Evolutionary conservation across 1,284 basidiomycete genomes (phyloP).

Genomic region (Sphagnurus paluster): DNA sequence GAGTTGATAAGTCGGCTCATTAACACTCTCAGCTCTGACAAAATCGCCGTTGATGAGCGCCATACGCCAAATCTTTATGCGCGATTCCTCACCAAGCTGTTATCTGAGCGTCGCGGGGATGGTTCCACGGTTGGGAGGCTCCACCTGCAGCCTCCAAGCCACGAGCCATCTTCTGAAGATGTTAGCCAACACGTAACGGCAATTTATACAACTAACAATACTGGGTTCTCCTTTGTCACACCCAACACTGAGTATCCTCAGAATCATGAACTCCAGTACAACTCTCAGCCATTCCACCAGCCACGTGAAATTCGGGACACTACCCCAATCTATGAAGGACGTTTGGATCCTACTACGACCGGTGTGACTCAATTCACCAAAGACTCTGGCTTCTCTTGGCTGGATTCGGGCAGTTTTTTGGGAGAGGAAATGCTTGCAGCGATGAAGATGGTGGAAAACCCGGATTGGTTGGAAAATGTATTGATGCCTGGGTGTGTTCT

Average conservation of each 20-base stretch:
- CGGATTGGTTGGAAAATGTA: slow-evolving; percentile 72
- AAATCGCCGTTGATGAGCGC: slow-evolving; percentile 78
- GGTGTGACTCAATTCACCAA: slow-evolving; percentile 43
- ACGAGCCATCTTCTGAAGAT: slow-evolving; percentile 20
- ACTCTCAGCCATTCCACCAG: slow-evolving; percentile 16
- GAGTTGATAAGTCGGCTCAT: slow-evolving; percentile 73
- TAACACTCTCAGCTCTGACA: slow-evolving; percentile 65
- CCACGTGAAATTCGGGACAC: slow-evolving; percentile 28
- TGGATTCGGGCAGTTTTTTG: slow-evolving; percentile 32
- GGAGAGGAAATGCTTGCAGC: slow-evolving; percentile 67
- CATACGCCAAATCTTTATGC: slow-evolving; percentile 82
- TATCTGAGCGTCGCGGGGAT: slow-evolving; percentile 67
- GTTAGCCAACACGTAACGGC: slow-evolving; percentile 1
- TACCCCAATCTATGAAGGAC: slow-evolving; percentile 40
- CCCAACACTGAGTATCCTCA: slow-evolving; percentile 17
- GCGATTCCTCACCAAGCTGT: slow-evolving; percentile 70
- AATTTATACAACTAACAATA: slow-evolving; percentile 15
- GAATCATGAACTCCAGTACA: slow-evolving; percentile 14
- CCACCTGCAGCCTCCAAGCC: slow-evolving; percentile 42
- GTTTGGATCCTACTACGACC: slow-evolving; percentile 42
- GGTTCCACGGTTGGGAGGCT: slow-evolving; percentile 52
- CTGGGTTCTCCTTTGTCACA: slow-evolving; percentile 20
- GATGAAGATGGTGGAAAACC: slow-evolving; percentile 71
- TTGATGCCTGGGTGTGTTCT: slow-evolving; percentile 76
- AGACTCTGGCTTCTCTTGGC: slow-evolving; percentile 33